A percentile compares a stretch with the other conserved stretches of the same genome.
phyloP scores from a whole-genome alignment of 192 early-diverging fungal species.

The Coemansia erecta region DNA sequence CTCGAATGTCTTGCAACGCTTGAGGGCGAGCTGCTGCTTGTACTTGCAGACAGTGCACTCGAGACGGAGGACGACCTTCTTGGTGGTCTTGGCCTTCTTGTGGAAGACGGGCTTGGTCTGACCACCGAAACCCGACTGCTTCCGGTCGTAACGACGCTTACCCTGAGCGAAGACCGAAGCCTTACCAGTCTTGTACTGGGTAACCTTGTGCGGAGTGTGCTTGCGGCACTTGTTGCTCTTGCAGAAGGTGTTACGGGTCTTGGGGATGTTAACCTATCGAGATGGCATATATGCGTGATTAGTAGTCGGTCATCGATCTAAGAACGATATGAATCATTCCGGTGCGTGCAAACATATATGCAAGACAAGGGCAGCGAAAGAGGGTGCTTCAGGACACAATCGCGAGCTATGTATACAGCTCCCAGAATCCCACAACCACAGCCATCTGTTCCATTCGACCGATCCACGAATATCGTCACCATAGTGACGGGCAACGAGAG shows the following conservation, averaged over 20 bases:
- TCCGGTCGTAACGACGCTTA: conserved; percentile 97
- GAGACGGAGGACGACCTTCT: conserved; percentile 98
- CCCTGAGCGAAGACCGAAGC: conserved; percentile 99
- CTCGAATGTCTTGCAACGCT: conserved; percentile 99
- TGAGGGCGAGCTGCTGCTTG: conserved; percentile 95
- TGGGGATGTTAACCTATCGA: conserved; percentile 93
- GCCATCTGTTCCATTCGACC: too few species aligned
- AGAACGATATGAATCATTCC: too few species aligned
- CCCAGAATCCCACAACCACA: too few species aligned
- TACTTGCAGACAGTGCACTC: conserved; percentile 99
- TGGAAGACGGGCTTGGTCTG: conserved; percentile 99
- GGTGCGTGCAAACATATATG: not conserved
- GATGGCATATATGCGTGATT: not conserved
- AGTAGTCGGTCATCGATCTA: not conserved
- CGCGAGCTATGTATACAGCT: too few species aligned
- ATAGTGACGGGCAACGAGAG: too few species aligned
- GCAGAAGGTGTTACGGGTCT: conserved; percentile 99
- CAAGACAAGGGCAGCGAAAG: not conserved
- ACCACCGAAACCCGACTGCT: conserved; percentile 99
- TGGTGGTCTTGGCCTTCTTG: conserved; percentile 99
- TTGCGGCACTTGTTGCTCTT: conserved; percentile 95
- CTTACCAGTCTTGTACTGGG: conserved; percentile 99
- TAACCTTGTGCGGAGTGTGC: conserved; percentile 99
- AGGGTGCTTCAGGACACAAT: too few species aligned
- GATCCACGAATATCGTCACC: too few species aligned